These are phyloP conservation scores for Babesia bovis DNA, from an alignment of 169 alveolate genomes.

Conservation along the genomic window DNA sequence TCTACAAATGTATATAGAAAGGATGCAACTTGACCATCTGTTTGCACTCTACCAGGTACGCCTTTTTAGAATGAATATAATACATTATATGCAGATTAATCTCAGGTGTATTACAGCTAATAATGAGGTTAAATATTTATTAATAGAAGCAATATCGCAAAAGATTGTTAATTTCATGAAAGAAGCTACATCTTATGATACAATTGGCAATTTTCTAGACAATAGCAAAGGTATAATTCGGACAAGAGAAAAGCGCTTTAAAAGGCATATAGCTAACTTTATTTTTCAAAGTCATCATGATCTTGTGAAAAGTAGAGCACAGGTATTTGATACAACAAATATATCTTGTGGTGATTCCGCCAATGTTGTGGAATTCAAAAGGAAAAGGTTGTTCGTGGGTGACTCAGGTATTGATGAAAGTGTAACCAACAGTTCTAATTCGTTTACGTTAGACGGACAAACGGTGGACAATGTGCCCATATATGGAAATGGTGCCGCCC, in stretches of 20 bases:
- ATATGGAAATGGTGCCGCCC: not conserved
- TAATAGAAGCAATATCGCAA: constrained; percentile 38
- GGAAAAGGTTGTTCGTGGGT: not conserved
- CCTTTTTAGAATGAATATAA: not conserved
- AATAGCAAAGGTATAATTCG: not conserved
- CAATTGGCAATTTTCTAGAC: constrained; percentile 9
- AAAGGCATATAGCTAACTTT: not conserved
- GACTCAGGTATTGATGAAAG: not conserved
- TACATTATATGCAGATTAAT: not conserved
- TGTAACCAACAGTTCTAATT: not conserved
- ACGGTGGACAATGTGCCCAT: not conserved
- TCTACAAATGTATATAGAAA: constrained; percentile 26
- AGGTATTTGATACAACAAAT: not conserved
- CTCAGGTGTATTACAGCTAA: constrained; percentile 12
- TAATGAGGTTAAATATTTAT: constrained; percentile 17
- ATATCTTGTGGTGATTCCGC: not conserved
- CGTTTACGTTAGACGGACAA: not conserved
- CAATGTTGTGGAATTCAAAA: constrained; percentile 11
- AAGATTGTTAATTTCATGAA: constrained; percentile 3
- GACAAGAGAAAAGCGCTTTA: not conserved
- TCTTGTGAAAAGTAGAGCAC: constrained; percentile 5
- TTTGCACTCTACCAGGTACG: constrained; percentile 48
- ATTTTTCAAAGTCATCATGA: not conserved
- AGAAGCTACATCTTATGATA: constrained; percentile 21
- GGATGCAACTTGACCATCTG: constrained; percentile 42